Evolutionary conservation across 164 flowering plant genomes (phyloP).

Genomic region (Taxillus chinensis): DNA sequence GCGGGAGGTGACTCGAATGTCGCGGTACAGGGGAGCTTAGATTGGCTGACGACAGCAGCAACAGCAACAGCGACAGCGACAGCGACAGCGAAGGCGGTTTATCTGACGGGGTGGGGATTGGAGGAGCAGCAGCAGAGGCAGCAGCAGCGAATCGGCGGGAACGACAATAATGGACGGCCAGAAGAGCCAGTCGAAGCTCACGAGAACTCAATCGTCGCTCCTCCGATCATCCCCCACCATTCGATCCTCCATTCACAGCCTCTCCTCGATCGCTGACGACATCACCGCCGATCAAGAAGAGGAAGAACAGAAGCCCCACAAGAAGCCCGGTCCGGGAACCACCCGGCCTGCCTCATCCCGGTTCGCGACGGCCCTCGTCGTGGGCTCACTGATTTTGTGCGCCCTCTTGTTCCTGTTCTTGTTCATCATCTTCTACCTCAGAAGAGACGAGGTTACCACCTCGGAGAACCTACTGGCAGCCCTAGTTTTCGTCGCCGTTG

Average conservation of each 20-base stretch:
- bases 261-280: conserved; percentile 35
- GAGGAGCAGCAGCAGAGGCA: neutral
- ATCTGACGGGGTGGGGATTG: conserved; percentile 6
- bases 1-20: conserved; percentile 26
- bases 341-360: conserved; percentile 22
- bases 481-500: conserved; percentile 46
- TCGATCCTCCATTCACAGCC: conserved; percentile 68
- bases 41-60: neutral
- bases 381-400: conserved; percentile 22
- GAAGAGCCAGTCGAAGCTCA: conserved; percentile 49
- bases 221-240: conserved; percentile 75
- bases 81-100: neutral
- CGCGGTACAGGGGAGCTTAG: conserved; percentile 24
- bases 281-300: conserved; percentile 14
- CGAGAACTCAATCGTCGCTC: conserved; percentile 67
- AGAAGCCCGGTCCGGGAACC: conserved; percentile 11
- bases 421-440: conserved; percentile 28
- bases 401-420: conserved; percentile 18
- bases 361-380: conserved; percentile 20
- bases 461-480: conserved; percentile 59
- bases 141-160: neutral
- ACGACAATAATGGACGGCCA: conserved; percentile 41
- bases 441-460: conserved; percentile 38
- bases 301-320: conserved; percentile 27
- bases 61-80: neutral